Conservation (phyloP, 2,329 filamentous ascomycete genomes). For the Fusarium sterilihyphosum region DNA sequence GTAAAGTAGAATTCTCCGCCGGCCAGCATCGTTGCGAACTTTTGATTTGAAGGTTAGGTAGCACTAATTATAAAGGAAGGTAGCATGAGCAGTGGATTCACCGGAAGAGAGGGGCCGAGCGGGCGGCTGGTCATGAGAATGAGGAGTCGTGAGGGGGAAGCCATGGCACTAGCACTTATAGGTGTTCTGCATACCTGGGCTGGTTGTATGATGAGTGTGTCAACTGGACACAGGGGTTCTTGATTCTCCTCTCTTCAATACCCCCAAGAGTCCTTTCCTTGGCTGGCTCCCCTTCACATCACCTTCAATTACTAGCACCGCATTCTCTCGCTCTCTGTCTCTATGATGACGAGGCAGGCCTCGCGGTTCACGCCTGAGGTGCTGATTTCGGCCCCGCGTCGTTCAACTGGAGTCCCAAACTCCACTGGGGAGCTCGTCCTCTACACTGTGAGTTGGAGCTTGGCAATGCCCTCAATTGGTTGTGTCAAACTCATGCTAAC, state of each 20-base stretch:
- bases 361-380: conserved; percentile 80
- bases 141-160: conserved; percentile 28
- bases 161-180: not conserved
- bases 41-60: not conserved
- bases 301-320: not conserved
- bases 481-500: not conserved
- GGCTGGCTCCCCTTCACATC: not conserved
- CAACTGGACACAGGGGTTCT: conserved; percentile 24
- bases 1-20: too few species aligned
- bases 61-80: conserved; percentile 12
- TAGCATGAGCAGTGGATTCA: conserved; percentile 19
- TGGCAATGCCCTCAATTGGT: conserved; percentile 3
- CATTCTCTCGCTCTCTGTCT: not conserved
- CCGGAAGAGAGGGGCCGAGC: conserved; percentile 37
- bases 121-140: conserved; percentile 24
- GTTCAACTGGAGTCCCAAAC: conserved; percentile 77
- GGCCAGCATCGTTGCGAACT: not conserved
- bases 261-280: not conserved
- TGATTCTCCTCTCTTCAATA: conserved; percentile 3
- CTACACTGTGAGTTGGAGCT: conserved; percentile 62
- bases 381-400: conserved; percentile 78
- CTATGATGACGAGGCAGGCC: conserved; percentile 74
- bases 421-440: conserved; percentile 70
- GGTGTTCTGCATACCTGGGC: not conserved
- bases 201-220: conserved; percentile 32